Conservation (phyloP, 441 rosid species). For the Pelargonium cotyledonis region DNA sequence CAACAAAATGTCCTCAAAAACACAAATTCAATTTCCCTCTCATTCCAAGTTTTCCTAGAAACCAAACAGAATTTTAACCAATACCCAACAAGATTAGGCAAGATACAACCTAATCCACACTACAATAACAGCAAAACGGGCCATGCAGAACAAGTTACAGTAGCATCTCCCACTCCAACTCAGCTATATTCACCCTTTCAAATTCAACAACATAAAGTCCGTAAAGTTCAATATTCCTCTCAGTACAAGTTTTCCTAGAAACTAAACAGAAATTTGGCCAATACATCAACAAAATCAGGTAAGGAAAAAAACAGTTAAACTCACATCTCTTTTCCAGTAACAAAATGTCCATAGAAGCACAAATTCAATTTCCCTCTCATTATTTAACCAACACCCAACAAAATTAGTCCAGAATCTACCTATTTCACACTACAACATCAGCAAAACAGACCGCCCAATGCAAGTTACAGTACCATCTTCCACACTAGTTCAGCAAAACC, state of each 20-base stretch:
- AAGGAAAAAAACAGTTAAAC: not conserved
- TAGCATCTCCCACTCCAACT: not conserved
- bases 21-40: not conserved
- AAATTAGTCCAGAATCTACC: not conserved
- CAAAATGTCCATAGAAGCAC: not conserved
- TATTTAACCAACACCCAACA: not conserved
- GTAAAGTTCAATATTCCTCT: not conserved
- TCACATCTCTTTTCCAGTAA: not conserved
- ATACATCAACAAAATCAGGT: not conserved
- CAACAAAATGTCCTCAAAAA: not conserved
- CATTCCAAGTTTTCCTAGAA: not conserved
- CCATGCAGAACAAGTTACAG: not conserved
- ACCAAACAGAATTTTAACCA: not conserved
- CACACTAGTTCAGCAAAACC: not conserved
- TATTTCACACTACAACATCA: not conserved
- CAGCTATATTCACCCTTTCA: not conserved
- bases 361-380: constrained; percentile 3
- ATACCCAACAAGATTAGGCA: not conserved
- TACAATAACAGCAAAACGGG: not conserved
- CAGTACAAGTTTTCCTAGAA: not conserved
- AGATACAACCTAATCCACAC: not conserved
- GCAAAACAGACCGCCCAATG: not conserved
- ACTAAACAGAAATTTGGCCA: not conserved
- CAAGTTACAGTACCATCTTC: no score
- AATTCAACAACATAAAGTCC: not conserved